Base-by-base conservation (phyloP, 2,329 filamentous ascomycete species). In the Cryphonectria nitschkei region DNA sequence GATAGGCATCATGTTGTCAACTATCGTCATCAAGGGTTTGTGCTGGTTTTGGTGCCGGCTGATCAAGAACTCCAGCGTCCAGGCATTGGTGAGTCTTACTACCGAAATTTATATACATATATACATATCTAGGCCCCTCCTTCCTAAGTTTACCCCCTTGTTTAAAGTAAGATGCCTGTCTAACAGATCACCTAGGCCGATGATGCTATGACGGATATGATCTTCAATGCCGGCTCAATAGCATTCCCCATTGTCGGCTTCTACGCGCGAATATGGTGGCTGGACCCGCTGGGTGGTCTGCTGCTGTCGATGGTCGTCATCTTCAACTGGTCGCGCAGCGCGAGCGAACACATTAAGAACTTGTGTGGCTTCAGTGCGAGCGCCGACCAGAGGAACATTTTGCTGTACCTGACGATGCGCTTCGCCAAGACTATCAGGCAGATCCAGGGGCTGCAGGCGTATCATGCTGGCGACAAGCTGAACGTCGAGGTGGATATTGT, bases 331-430 rank as follows among this genome's bases (percentile, higher is more conserved):
- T 89, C 88, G 34, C 81, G 86, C 66, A 95, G 92, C 0, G 92
- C 91, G 0, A 84, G 88, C 58, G 88, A 92, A 73, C 93, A 97
- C 78, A 94, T 96, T 77, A 89, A 92, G 77, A 93, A 95, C 76
- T 83, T 96, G 41, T 93, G 91, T 0, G 93, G 93, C 26, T 92
- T 92, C 75, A 92, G 92, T 0, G 93, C 93, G 6, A 89, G 90
- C 1, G 90, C 93, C 0, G 93, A 95, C 75, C 91, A 96, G 82
- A 88, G 94, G 41, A 97, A 96, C 78, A 88, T 97, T 63, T 81
- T 97, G 32, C 85, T 97, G 0, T 98, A 98, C 81, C 87, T 97
- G 75, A 96, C 94, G 1, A 97, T 97, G 92, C 92, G 95, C 29
- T 97, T 97, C 78, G 94, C 94, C 62, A 93, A 92, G 75, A 92